Base-by-base conservation (phyloP, 768 basidiomycete species). In the Termitomyces heimii region DNA sequence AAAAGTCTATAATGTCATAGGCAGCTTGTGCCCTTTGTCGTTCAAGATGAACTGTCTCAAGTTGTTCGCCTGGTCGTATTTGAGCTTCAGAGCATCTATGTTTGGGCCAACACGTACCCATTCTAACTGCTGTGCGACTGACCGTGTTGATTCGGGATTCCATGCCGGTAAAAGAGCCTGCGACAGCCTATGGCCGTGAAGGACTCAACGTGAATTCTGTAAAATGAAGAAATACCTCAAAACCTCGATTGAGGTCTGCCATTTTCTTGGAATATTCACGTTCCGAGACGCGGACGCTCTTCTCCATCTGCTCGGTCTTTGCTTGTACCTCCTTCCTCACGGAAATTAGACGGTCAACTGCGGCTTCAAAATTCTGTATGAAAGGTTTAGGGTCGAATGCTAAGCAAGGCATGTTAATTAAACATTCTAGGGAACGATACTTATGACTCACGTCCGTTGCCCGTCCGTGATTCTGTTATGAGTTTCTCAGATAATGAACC, bases 341-440 rank as follows among this genome's bases (percentile, higher is more conserved):
- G 1, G 85, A 79, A 59, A 99, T 88, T 34, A 99, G 81, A 53
- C 81, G 84, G 73, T 97, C 94, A 12, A 98, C 86, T 0, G 92
- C 91, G 18, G 84, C 83, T 63, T 98, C 97, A 61, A 99, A 96
- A 4, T 91, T 94, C 53, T 82, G 77, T 59, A 98, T 89, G 72
- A 98, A 97, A 0, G 95, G 93, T 65, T 89, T 88, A 5, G 95
- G 93, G 65, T 96, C 86, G 66, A 96, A 96, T n/a, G 95, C 93
- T 94, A 60, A 32, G 47, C 56, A 49, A 31, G 54, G 51, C 62
- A 55, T 63, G 32, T 50, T 50, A 32, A 42, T 20, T 53, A 13
- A 9, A 44, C 42, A n/a, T 40, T 39, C 40, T 5, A 18, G 20
- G 24, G 24, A 10, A 49, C 56, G 24, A 57, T 10, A 29, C 48